Percentiles rank a stretch among this genome's conserved stretches.
These are phyloP conservation scores for Globisporangium apiculatum DNA, from an alignment of 352 stramenopile species.

Conservation along the genomic window DNA sequence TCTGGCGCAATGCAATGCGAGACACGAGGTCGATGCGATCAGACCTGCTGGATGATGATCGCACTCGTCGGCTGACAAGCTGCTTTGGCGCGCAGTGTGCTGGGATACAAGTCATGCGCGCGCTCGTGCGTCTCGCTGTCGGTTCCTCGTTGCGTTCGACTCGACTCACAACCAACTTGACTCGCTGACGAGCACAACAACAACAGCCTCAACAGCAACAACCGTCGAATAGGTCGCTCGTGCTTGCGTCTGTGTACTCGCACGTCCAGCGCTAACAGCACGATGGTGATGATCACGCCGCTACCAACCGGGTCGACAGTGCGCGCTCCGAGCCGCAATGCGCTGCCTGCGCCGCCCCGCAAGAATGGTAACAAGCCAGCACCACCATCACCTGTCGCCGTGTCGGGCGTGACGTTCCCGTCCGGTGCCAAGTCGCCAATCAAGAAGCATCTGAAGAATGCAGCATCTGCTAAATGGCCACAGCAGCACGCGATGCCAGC, in stretches of 20 bases:
- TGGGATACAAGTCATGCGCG: too few species aligned
- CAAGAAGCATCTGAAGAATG: conserved; percentile 48
- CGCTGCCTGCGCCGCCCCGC: background rate
- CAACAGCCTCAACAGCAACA: background rate
- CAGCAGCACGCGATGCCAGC: background rate
- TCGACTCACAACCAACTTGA: background rate
- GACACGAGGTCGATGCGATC: too few species aligned
- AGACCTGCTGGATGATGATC: too few species aligned
- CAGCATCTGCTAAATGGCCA: conserved; percentile 4
- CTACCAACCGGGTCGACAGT: conserved; percentile 4
- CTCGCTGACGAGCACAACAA: background rate
- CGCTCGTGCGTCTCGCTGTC: too few species aligned
- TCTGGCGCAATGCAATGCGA: too few species aligned
- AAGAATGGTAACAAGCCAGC: conserved; percentile 11
- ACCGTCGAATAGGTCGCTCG: background rate
- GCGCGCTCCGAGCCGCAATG: background rate
- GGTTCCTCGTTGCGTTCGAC: background rate
- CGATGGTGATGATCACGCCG: conserved; percentile 19
- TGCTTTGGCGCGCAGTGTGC: too few species aligned
- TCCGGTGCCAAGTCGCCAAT: conserved; percentile 31
- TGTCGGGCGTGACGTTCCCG: background rate
- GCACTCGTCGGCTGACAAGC: too few species aligned
- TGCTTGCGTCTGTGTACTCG: background rate
- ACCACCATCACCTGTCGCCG: background rate
- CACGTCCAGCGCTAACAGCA: background rate